These are phyloP conservation scores for Rhodosporidiobolus sp. DNA, from an alignment of 768 basidiomycete species.

Conservation along the genomic window DNA sequence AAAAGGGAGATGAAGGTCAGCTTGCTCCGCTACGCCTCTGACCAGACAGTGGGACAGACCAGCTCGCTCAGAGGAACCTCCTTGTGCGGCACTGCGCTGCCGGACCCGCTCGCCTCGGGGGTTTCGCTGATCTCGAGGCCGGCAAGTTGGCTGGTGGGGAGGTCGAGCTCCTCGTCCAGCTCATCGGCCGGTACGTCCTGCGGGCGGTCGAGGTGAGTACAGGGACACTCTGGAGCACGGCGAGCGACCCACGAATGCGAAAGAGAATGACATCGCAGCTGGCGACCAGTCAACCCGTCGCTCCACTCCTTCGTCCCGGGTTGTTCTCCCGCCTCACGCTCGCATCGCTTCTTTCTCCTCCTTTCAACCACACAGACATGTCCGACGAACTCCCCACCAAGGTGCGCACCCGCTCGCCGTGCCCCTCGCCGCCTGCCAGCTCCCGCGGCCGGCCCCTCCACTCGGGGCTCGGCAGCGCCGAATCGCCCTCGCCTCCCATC, in stretches of 20 bases:
- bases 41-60: conserved; percentile 27
- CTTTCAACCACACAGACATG: background rate
- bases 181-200: conserved; percentile 22
- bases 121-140: background rate
- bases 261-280: conserved; percentile 29
- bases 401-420: background rate
- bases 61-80: conserved; percentile 45
- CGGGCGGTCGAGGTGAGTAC: background rate
- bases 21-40: background rate
- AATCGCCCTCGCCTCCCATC: too few relatives aligned
- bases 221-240: background rate
- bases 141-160: background rate
- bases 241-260: conserved; percentile 14
- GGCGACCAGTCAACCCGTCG: background rate
- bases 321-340: background rate
- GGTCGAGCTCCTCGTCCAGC: conserved; percentile 19
- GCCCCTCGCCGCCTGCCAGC: background rate
- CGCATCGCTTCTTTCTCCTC: background rate
- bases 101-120: background rate
- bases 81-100: conserved; percentile 18
- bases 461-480: too few relatives aligned
- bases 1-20: background rate
- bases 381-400: background rate
- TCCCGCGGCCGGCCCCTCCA: background rate
- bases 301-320: background rate